phyloP scores from a whole-genome alignment of 1,284 basidiomycete genomes.

The Fomitiporia mediterranea region DNA sequence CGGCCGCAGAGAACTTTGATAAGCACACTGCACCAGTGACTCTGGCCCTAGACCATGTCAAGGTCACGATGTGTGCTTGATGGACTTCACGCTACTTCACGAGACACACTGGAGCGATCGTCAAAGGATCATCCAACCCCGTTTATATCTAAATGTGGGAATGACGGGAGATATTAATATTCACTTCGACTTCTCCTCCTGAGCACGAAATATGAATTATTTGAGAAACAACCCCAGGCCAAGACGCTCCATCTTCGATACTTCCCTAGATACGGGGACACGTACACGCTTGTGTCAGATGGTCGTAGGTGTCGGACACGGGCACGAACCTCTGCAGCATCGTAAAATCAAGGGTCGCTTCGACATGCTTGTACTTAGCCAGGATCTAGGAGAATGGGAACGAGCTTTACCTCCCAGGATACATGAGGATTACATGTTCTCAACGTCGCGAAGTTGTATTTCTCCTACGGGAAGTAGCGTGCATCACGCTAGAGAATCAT shows the following conservation, averaged over 20 bases:
- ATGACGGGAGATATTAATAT: background rate
- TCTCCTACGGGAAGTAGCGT: no score
- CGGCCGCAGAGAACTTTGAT: no score
- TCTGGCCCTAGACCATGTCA: no score
- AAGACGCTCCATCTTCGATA: background rate
- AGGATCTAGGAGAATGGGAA: no score
- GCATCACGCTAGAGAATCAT: no score
- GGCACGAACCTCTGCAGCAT: background rate
- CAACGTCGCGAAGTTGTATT: no score
- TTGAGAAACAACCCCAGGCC: background rate
- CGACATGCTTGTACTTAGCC: background rate
- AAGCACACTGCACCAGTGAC: no score
- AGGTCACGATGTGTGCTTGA: no score
- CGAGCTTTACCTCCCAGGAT: no score
- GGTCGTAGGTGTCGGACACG: background rate
- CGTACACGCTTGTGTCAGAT: background rate
- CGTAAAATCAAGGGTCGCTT: background rate
- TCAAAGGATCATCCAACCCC: background rate
- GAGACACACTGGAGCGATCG: background rate
- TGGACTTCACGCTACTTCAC: background rate
- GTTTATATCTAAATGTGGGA: slow-evolving; percentile 2
- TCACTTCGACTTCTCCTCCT: background rate
- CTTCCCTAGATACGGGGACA: background rate
- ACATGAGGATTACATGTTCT: no score
- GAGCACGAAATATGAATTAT: background rate